Evolutionary conservation across 106 monocot species (phyloP).

Genomic region (Platanthera guangdongensis): DNA sequence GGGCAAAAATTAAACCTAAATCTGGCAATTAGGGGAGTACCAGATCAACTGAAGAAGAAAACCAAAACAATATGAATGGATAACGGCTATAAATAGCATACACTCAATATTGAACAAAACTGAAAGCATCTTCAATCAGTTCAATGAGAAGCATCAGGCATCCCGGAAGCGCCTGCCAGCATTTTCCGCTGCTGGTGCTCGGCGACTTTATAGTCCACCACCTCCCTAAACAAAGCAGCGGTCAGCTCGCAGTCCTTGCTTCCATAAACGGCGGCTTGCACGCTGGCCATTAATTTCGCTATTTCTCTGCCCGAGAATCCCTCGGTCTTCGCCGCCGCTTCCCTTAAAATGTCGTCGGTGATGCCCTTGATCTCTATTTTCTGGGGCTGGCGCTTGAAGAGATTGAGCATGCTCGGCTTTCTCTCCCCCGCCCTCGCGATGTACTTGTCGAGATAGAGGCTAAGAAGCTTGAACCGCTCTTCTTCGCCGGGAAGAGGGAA

Average conservation of each 20-base stretch:
- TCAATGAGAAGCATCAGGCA: neutral
- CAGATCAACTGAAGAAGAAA: neutral
- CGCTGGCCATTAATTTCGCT: constrained; percentile 82
- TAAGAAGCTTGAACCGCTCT: constrained; percentile 77
- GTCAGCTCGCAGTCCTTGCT: constrained; percentile 75
- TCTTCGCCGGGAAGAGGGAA: constrained; percentile 87
- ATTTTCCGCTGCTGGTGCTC: constrained; percentile 86
- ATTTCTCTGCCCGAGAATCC: constrained; percentile 95
- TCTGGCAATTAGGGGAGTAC: too few relatives aligned
- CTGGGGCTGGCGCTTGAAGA: constrained; percentile 46
- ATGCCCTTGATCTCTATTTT: constrained; percentile 67
- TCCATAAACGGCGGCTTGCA: constrained; percentile 94
- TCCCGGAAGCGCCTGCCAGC: constrained; percentile 16
- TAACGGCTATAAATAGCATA: neutral
- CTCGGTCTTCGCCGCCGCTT: constrained; percentile 74
- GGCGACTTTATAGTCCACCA: constrained; percentile 92
- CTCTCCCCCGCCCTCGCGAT: constrained; percentile 47
- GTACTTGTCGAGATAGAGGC: constrained; percentile 87
- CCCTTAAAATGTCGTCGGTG: constrained; percentile 62
- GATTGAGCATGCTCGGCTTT: constrained; percentile 15
- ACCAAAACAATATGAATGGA: neutral
- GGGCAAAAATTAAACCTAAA: too few relatives aligned
- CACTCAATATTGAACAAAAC: constrained; percentile 2
- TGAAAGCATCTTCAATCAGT: too few relatives aligned
- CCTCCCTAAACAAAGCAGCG: constrained; percentile 55